Evolutionary conservation across 768 basidiomycete genomes (phyloP).

Genomic region (Tulasnella sp.): DNA sequence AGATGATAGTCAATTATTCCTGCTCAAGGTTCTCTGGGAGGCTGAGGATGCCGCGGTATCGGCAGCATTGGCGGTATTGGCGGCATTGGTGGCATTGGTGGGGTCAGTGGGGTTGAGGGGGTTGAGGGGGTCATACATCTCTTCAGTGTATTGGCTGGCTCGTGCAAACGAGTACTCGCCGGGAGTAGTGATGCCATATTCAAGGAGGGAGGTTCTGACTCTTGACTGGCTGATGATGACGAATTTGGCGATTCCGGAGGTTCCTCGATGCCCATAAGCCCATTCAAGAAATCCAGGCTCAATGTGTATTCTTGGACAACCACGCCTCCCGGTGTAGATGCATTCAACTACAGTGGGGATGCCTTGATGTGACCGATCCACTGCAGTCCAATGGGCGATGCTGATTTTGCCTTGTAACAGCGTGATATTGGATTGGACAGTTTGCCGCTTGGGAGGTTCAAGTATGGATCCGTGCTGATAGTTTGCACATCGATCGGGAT

Average conservation of each 20-base stretch:
- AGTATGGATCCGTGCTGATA: neutral
- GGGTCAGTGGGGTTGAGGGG: neutral
- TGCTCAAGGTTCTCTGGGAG: no score
- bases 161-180: neutral
- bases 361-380: neutral
- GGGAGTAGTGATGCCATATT: slow-evolving; percentile 14
- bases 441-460: neutral
- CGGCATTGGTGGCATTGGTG: no score
- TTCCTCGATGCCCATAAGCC: slow-evolving; percentile 17
- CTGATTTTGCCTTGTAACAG: neutral
- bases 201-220: slow-evolving; percentile 17
- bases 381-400: neutral
- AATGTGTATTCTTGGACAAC: slow-evolving; percentile 8
- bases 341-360: neutral
- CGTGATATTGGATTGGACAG: neutral
- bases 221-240: slow-evolving; percentile 14
- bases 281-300: slow-evolving; percentile 18
- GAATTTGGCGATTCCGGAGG: slow-evolving; percentile 16
- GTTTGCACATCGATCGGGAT: no score
- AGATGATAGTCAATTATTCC: no score
- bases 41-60: no score
- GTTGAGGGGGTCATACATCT: slow-evolving; percentile 14
- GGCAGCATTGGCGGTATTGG: no score
- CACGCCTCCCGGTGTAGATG: neutral
- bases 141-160: neutral